These are phyloP conservation scores for Yamadazyma siamensis DNA, from an alignment of 1,139 yeast species.

Conservation along the genomic window DNA sequence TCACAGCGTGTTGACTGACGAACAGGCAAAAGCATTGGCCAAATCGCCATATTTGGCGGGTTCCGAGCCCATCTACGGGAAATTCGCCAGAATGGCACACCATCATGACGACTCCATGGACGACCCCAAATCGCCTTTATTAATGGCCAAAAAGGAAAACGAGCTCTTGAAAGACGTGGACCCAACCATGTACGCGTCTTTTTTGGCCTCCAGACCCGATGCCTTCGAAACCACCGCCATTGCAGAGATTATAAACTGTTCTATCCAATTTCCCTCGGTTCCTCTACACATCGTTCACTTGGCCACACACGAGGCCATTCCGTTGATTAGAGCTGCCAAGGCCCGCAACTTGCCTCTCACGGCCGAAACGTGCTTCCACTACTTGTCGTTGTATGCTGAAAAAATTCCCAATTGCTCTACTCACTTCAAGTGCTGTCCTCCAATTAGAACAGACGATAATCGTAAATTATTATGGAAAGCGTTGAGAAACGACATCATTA, in stretches of 20 bases:
- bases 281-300: slow-evolving; percentile 87
- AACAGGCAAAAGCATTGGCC: slow-evolving; percentile 52
- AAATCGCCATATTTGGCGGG: slow-evolving; percentile 53
- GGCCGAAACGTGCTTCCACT: slow-evolving; percentile 94
- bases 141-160: slow-evolving; percentile 44
- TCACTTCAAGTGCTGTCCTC: slow-evolving; percentile 92
- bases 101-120: slow-evolving; percentile 15
- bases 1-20: slow-evolving; percentile 38
- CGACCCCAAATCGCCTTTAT: slow-evolving; percentile 32
- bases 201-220: slow-evolving; percentile 84
- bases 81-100: slow-evolving; percentile 46
- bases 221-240: slow-evolving; percentile 83
- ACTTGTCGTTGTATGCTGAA: slow-evolving; percentile 74
- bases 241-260: slow-evolving; percentile 61
- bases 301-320: slow-evolving; percentile 80
- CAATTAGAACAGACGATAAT: slow-evolving; percentile 74
- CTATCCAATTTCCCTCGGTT: slow-evolving; percentile 57
- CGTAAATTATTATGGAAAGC: slow-evolving; percentile 76
- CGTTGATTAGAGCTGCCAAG: slow-evolving; percentile 66
- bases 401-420: slow-evolving; percentile 72
- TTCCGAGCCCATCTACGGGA: slow-evolving; percentile 55
- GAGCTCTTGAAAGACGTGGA: slow-evolving; percentile 45
- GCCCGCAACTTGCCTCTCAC: slow-evolving; percentile 55
- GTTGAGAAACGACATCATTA: slow-evolving; percentile 57
- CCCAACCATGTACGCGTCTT: slow-evolving; percentile 70